A percentile compares a stretch with the other conserved stretches of the same genome.
Evolutionary conservation across 1,139 yeast species (phyloP).

Genomic region (Taiozyma sp.): DNA sequence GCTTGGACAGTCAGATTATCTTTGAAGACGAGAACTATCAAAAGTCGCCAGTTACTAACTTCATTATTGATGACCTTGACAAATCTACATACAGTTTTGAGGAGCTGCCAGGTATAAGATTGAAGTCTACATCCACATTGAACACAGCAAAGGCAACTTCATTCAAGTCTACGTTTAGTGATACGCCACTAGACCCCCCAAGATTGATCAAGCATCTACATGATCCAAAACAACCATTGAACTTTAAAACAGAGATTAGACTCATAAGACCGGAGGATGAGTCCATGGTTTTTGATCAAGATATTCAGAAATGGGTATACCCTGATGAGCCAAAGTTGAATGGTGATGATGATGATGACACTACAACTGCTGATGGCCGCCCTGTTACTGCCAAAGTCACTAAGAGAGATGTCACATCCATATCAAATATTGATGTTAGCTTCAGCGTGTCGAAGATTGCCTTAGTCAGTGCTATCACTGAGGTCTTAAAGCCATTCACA

Average conservation of each 20-base stretch:
- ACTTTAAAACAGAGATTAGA: constrained; percentile 7
- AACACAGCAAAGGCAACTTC: constrained; percentile 8
- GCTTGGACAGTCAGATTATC: constrained; percentile 1
- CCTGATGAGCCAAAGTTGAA: background rate
- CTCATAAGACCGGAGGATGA: constrained; percentile 13
- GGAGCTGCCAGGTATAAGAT: constrained; percentile 8
- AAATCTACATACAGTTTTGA: constrained; percentile 12
- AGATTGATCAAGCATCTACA: constrained; percentile 2
- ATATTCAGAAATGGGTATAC: constrained; percentile 9
- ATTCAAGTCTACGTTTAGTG: constrained; percentile 3
- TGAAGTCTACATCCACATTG: constrained; percentile 6
- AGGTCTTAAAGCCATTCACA: constrained; percentile 26
- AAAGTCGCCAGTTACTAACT: background rate
- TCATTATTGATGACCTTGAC: constrained; percentile 1
- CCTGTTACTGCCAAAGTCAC: background rate
- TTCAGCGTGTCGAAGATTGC: constrained; percentile 27
- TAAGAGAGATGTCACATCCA: constrained; percentile 17
- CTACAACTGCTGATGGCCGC: background rate
- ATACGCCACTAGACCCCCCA: constrained; percentile 12
- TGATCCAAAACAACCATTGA: constrained; percentile 1
- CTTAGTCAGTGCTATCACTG: constrained; percentile 29
- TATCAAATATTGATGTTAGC: constrained; percentile 23
- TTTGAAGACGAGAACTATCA: background rate
- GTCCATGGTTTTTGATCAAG: constrained; percentile 11
- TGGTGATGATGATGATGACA: background rate